A percentile compares a stretch with the other conserved stretches of the same genome.
These are phyloP conservation scores for Trypanosoma brucei DNA, from an alignment of 208 protist genomes.

Conservation along the genomic window DNA sequence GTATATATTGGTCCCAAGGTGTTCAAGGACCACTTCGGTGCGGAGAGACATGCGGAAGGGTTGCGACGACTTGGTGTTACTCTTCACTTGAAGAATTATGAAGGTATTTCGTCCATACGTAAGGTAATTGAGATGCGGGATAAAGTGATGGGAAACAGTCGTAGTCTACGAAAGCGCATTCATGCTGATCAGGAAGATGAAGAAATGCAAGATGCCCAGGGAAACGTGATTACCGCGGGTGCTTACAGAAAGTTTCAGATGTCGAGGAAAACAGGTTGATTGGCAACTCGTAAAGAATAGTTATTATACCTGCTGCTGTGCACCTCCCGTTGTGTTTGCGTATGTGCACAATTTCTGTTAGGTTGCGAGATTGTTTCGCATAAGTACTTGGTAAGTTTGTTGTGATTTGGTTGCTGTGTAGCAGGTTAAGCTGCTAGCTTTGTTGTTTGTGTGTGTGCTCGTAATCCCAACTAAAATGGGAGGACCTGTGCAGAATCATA, in stretches of 20 bases:
- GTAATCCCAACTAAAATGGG: too few species aligned
- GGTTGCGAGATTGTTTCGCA: too few species aligned
- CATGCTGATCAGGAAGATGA: constrained; percentile 70
- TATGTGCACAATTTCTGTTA: background rate
- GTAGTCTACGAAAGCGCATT: constrained; percentile 51
- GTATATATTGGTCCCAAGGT: constrained; percentile 81
- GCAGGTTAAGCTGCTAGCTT: too few species aligned
- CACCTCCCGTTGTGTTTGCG: background rate
- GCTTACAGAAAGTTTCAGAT: constrained; percentile 61
- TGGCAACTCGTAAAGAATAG: too few species aligned
- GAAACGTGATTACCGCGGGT: constrained; percentile 69
- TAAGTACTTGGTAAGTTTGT: too few species aligned
- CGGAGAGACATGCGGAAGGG: constrained; percentile 76
- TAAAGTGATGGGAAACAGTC: constrained; percentile 23
- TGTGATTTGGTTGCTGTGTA: too few species aligned
- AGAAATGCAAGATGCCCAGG: constrained; percentile 78
- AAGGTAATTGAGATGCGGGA: constrained; percentile 77
- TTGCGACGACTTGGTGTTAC: constrained; percentile 72
- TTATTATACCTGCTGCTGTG: background rate
- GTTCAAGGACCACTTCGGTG: constrained; percentile 85
- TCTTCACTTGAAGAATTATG: constrained; percentile 61
- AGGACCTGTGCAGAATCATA: too few species aligned
- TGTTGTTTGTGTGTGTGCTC: too few species aligned
- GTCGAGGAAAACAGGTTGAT: constrained; percentile 18
- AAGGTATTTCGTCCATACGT: constrained; percentile 71